Evolutionary conservation across 345 rosid genomes (phyloP), one percentile per base, ranked within the genome.

Genomic region (Brassica nigra): DNA sequence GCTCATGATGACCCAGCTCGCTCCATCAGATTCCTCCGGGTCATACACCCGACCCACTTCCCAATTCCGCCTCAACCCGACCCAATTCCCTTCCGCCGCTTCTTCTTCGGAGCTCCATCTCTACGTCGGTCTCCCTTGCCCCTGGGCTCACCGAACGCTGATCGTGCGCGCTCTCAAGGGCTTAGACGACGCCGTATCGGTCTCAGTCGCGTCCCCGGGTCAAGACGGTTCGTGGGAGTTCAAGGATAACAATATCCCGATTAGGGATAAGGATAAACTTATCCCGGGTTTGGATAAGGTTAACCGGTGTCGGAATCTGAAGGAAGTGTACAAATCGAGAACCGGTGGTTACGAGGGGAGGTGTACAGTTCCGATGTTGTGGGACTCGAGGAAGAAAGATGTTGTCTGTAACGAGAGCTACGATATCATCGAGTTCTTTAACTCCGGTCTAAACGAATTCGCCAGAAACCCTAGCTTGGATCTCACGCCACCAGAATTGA

Each of bases 81-180:
- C 81, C 30, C 89, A 79, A 54, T 72, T 80, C 80, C 62, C 64
- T 76, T 82, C 63, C 65, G 75, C 75, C 4, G 44, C 84, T 6
- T 76, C 84, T 6, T 76, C 88, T 1, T 70, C 85, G 18, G 81
- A 77, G 55, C 88, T 95, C 42, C 97, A 95, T 80, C 91, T 95
- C 76, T 95, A 91, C 86, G 95, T 88, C 2, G 97, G 93, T 73
- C 89, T 95, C 4, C 97, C 97, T 4, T 95, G 99, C 73, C 97
- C 97, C 0, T 95, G 97, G 97, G 99, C 99, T 59, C 99, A 95
- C 83, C 84, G 97, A 12, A 77, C 99, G 57, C 87, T 92, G 55
- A 77, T 95, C 9, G 97, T 91, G 10, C 88, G 91, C 27, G 95
- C 92, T 11, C 91, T 95, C 49, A 91, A 95, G 76, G 94, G 97